Base-by-base conservation (phyloP, 2,329 filamentous ascomycete genomes). In the Chaetomiaceae sp. region DNA sequence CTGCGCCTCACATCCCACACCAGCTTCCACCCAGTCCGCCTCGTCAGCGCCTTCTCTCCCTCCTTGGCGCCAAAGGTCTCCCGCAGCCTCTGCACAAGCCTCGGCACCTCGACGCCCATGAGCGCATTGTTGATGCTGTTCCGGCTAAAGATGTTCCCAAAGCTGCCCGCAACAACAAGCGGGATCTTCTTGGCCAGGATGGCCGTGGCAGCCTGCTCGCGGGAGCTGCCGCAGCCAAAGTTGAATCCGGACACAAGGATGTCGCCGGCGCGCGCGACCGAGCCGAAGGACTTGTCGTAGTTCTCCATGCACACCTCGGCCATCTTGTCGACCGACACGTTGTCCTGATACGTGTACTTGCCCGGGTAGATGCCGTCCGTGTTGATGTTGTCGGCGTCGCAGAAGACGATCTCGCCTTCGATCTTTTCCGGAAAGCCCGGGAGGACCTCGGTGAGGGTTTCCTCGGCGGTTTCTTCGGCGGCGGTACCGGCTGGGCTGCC, bases 241-340 rank as follows among this genome's bases (percentile, higher is more conserved):
- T 95, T 95, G 75, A 85, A 94, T 29, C 90, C 90, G 0, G 85
- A 73, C 0, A 96, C 90, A 1, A 96, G 79, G 50, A 96, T 89
- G 63, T 97, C 91, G 44, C 82, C 84, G 0, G 80, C 66, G 58
- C 79, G 79, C 41, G 87, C 85, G 32, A 85, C 75, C 1, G 71
- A 68, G 9, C 76, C 69, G 67, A 96, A 96, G 0, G 75, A 67
- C 0, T 79, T 72, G 66, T 97, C 92, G 72, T 96, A 97, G 76
- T 97, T 97, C 67, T 87, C 80, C 90, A 97, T 96, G 70, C 87
- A 91, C 0, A 91, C 90, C 60, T 87, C 75, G 0, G 90, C 89
- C 92, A 97, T 96, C 52, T 82, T 82, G 56, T 89, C 86, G 0
- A 72, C 75, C 0, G 87, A 73, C 1, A 97, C 77, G 63, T 88